phyloP scores from a whole-genome alignment of 805 yeast genomes.

The Clavispora carvajalis region DNA sequence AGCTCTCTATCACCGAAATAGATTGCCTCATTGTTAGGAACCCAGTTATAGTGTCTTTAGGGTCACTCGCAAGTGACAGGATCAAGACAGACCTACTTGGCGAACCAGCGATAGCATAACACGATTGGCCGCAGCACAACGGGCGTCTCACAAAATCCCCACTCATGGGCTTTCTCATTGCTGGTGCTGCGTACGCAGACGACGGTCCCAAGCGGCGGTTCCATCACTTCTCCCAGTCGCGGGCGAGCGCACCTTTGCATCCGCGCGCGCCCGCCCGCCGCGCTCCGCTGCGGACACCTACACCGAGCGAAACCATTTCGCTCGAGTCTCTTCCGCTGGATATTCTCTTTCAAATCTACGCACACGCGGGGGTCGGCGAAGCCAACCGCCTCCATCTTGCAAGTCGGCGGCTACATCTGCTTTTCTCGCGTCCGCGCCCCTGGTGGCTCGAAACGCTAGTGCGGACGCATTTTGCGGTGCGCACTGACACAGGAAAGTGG shows the following conservation, averaged over 20 bases:
- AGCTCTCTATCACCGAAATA: too few relatives aligned
- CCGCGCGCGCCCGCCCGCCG: background rate
- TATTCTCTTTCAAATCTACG: conserved; percentile 34
- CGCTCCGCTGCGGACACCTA: background rate
- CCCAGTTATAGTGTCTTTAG: too few relatives aligned
- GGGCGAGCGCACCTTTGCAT: background rate
- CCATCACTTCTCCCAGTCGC: background rate
- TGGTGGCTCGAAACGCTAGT: conserved; percentile 20
- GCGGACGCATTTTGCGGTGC: conserved; percentile 13
- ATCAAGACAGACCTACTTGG: too few relatives aligned
- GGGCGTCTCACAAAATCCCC: too few relatives aligned
- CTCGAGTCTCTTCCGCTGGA: conserved; percentile 40
- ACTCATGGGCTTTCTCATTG: background rate
- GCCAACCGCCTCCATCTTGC: conserved; percentile 30
- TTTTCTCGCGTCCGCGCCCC: conserved; percentile 11
- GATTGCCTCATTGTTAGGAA: too few relatives aligned
- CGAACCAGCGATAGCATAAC: too few relatives aligned
- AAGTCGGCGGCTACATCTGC: conserved; percentile 23
- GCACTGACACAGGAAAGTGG: conserved; percentile 4
- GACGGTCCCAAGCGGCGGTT: background rate
- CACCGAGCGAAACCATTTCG: conserved; percentile 1
- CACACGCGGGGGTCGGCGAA: conserved; percentile 25
- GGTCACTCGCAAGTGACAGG: too few relatives aligned
- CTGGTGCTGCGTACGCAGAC: background rate
- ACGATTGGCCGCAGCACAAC: too few relatives aligned